These are phyloP conservation scores for Epithele typhae DNA, from an alignment of 768 basidiomycete genomes.

Conservation along the genomic window DNA sequence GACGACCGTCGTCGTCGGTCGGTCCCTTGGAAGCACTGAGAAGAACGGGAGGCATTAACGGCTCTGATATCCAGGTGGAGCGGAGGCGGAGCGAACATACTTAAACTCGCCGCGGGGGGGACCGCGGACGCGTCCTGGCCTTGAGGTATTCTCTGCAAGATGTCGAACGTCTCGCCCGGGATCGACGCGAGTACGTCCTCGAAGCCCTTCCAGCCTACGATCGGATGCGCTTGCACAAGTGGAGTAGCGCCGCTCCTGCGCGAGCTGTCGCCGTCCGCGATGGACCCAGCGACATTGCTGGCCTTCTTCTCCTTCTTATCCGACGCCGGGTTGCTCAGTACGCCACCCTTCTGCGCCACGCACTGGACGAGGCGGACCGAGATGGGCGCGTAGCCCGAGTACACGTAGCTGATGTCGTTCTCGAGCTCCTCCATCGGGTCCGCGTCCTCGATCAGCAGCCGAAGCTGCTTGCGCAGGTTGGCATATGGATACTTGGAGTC, in stretches of 20 bases:
- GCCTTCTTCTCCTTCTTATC: constrained; percentile 48
- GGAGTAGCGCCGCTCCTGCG: constrained; percentile 34
- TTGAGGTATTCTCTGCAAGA: constrained; percentile 44
- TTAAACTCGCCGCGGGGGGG: constrained; percentile 29
- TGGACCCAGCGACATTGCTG: neutral
- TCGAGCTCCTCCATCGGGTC: constrained; percentile 79
- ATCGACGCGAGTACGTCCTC: constrained; percentile 83
- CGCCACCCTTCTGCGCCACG: constrained; percentile 84
- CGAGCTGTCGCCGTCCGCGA: constrained; percentile 29
- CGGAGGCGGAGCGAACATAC: constrained; percentile 16
- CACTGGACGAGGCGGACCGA: constrained; percentile 91
- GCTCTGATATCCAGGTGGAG: neutral
- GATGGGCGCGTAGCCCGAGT: constrained; percentile 95
- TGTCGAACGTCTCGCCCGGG: constrained; percentile 85
- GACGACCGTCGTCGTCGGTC: constrained; percentile 79
- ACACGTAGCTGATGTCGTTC: constrained; percentile 93
- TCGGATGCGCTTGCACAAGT: constrained; percentile 82
- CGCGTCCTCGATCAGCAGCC: constrained; percentile 88
- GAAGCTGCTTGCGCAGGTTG: constrained; percentile 73
- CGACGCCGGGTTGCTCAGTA: constrained; percentile 72
- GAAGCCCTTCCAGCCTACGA: constrained; percentile 96
- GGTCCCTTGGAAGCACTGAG: constrained; percentile 49
- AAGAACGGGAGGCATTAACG: neutral
- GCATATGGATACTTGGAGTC: constrained; percentile 67
- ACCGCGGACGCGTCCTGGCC: constrained; percentile 22